These are phyloP conservation scores for Colletotrichum tofieldiae DNA, from an alignment of 2,329 filamentous ascomycete species.

Conservation along the genomic window DNA sequence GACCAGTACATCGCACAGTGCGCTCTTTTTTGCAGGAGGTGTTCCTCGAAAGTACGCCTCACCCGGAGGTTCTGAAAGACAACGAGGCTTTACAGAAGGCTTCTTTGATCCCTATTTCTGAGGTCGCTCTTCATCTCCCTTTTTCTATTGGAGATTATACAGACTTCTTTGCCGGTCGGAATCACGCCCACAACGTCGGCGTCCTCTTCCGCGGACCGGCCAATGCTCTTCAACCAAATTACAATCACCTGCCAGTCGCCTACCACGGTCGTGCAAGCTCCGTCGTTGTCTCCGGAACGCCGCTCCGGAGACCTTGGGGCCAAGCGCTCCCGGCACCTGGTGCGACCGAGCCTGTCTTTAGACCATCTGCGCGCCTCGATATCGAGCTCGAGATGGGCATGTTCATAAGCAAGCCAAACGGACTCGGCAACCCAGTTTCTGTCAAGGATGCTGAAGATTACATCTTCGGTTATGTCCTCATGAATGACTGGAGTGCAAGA, in stretches of 20 bases:
- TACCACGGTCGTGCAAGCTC: constrained; percentile 82
- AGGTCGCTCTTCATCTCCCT: constrained; percentile 75
- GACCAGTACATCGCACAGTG: constrained; percentile 75
- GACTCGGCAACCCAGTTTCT: constrained; percentile 75
- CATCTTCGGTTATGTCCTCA: constrained; percentile 79
- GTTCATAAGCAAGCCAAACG: constrained; percentile 78
- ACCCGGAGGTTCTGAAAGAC: constrained; percentile 33
- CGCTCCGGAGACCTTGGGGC: constrained; percentile 76
- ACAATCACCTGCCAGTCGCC: constrained; percentile 80
- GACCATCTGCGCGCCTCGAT: constrained; percentile 76
- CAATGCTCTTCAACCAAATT: constrained; percentile 82
- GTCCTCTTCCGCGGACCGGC: constrained; percentile 77
- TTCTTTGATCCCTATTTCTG: constrained; percentile 44
- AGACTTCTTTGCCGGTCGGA: constrained; percentile 83
- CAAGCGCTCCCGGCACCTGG: constrained; percentile 58
- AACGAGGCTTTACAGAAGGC: constrained; percentile 17
- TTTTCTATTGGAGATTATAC: constrained; percentile 83
- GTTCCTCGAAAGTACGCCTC: constrained; percentile 65
- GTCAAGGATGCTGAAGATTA: constrained; percentile 77
- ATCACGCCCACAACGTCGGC: constrained; percentile 77
- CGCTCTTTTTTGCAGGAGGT: constrained; percentile 75
- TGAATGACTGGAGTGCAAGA: constrained; percentile 76
- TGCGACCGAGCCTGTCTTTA: constrained; percentile 71
- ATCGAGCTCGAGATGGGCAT: constrained; percentile 85
- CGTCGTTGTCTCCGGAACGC: constrained; percentile 79